phyloP scores from a whole-genome alignment of 805 yeast species.

The Metschnikowia reukaufii region DNA sequence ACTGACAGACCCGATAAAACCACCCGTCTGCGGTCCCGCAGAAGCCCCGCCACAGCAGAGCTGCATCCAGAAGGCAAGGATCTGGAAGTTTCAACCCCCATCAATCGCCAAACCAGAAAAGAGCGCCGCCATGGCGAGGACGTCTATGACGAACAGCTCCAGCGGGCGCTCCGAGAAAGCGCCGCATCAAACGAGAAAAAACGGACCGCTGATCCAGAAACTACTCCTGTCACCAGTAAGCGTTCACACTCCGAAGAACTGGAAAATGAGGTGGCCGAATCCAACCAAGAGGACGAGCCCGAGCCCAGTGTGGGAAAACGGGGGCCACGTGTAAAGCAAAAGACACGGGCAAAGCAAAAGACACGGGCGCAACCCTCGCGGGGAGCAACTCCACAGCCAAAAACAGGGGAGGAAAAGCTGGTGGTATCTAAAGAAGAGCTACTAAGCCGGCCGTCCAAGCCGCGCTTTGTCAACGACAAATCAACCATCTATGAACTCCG shows the following conservation, averaged over 20 bases:
- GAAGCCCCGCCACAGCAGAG: conserved; percentile 5
- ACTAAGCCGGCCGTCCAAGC: conserved; percentile 72
- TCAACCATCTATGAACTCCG: conserved; percentile 81
- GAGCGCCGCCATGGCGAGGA: conserved; percentile 37
- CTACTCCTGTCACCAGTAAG: conserved; percentile 25
- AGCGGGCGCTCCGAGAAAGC: conserved; percentile 55
- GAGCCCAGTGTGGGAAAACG: conserved; percentile 6
- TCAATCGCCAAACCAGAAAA: conserved; percentile 26
- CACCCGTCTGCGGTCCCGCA: conserved; percentile 14
- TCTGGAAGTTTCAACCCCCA: conserved; percentile 15
- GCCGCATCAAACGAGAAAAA: conserved; percentile 45
- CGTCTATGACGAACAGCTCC: conserved; percentile 41
- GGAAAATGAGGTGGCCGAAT: conserved; percentile 13
- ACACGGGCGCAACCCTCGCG: conserved; percentile 3
- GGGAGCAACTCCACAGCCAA: conserved; percentile 11
- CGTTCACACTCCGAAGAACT: conserved; percentile 16
- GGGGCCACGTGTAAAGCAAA: conserved; percentile 13
- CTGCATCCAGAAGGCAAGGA: conserved; percentile 3
- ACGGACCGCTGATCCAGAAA: conserved; percentile 8
- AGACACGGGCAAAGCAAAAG: conserved; percentile 10
- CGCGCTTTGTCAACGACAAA: conserved; percentile 77
- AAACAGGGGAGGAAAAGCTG: conserved; percentile 1
- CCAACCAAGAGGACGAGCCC: conserved; percentile 16
- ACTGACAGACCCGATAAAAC: conserved; percentile 9
- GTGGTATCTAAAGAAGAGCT: conserved; percentile 41